These are phyloP conservation scores for Trichoderma sp. DNA, from an alignment of 2,329 filamentous ascomycete genomes.

Conservation along the genomic window DNA sequence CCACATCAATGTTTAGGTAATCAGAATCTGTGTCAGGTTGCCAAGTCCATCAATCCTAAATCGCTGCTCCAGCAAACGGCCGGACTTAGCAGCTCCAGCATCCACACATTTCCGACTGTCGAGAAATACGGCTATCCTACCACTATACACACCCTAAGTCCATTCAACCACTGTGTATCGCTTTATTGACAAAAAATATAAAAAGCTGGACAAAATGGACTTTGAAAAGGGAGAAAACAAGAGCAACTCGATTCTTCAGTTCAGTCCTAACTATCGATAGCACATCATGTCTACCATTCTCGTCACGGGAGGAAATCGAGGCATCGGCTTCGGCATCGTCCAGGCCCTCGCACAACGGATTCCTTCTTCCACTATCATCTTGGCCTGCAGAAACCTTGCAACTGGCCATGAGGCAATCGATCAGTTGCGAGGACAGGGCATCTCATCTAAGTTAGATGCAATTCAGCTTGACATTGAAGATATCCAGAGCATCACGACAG, in stretches of 20 bases:
- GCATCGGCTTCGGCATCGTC: slow-evolving; percentile 35
- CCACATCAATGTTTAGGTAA: too few relatives aligned
- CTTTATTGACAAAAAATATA: neutral
- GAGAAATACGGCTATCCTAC: neutral
- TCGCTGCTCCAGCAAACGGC: neutral
- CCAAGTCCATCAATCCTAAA: neutral
- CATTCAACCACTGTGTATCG: neutral
- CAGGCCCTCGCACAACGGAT: slow-evolving; percentile 26
- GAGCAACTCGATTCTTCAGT: neutral
- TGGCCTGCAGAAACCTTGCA: slow-evolving; percentile 23
- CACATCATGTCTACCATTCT: slow-evolving; percentile 6
- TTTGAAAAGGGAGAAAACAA: neutral
- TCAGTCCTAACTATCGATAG: neutral
- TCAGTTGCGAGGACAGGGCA: neutral
- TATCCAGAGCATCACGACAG: slow-evolving; percentile 20
- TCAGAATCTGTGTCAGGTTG: neutral
- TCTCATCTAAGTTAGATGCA: slow-evolving; percentile 8
- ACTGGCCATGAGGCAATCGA: slow-evolving; percentile 12
- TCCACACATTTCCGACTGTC: neutral
- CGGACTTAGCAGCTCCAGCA: slow-evolving; percentile 5
- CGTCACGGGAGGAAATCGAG: slow-evolving; percentile 28
- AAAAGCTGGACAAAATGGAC: neutral
- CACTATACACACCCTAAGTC: neutral
- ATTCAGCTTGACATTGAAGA: slow-evolving; percentile 24
- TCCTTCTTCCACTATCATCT: slow-evolving; percentile 26